Conservation (phyloP, 208 protist species). For the Trypanosoma caninum region DNA sequence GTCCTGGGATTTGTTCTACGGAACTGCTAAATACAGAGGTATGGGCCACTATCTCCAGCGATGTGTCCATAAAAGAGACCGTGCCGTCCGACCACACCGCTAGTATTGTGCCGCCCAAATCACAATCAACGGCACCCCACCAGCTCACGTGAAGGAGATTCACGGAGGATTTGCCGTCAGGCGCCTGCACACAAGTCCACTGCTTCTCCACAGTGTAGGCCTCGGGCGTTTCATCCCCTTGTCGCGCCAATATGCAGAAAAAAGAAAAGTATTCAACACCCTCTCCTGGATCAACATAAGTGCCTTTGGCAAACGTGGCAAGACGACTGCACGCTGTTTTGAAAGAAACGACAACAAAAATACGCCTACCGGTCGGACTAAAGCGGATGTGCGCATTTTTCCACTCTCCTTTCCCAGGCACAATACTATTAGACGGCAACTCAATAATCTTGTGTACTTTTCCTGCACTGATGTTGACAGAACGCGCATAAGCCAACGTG, state of each 20-base stretch:
- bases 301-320: neutral
- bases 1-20: neutral
- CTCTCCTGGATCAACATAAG: neutral
- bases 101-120: too few species aligned
- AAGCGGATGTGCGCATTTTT: constrained; percentile 7
- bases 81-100: constrained; percentile 57
- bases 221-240: constrained; percentile 9
- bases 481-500: neutral
- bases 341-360: constrained; percentile 3
- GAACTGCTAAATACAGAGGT: constrained; percentile 2
- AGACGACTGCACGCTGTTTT: neutral
- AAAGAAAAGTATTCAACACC: constrained; percentile 1
- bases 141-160: constrained; percentile 32
- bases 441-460: constrained; percentile 7
- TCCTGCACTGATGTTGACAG: neutral
- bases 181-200: constrained; percentile 11
- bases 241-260: constrained; percentile 19
- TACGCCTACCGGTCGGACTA: constrained; percentile 12
- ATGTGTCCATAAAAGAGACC: constrained; percentile 15
- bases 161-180: constrained; percentile 8
- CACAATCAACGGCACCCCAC: constrained; percentile 33
- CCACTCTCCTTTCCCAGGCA: constrained; percentile 9
- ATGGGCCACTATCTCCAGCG: constrained; percentile 4
- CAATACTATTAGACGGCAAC: constrained; percentile 3
- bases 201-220: constrained; percentile 16